These are phyloP conservation scores for Diplodia corticola DNA, from an alignment of 2,329 filamentous ascomycete genomes.

Conservation along the genomic window DNA sequence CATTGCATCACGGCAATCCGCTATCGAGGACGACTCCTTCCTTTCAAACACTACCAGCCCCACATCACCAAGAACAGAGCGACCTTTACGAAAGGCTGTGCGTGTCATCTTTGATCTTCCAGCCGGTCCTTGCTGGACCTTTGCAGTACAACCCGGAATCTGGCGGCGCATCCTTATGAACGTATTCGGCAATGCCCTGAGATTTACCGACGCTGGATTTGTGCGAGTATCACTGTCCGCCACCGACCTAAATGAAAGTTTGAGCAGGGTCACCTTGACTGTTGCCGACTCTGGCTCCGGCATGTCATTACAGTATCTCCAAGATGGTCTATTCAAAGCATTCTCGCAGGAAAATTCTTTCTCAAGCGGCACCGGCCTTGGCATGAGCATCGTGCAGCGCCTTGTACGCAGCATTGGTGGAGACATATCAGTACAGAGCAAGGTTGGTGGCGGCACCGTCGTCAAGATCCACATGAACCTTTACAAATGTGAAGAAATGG, in stretches of 20 bases:
- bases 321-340: slow-evolving; percentile 39
- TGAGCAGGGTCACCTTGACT: slow-evolving; percentile 29
- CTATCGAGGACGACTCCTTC: background rate
- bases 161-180: slow-evolving; percentile 60
- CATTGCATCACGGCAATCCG: background rate
- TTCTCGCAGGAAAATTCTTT: slow-evolving; percentile 44
- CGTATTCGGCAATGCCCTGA: slow-evolving; percentile 62
- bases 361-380: slow-evolving; percentile 40
- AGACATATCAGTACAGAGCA: slow-evolving; percentile 38
- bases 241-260: background rate
- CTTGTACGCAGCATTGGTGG: slow-evolving; percentile 40
- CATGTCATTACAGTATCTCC: slow-evolving; percentile 41
- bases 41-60: background rate
- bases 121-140: slow-evolving; percentile 49
- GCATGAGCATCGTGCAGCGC: slow-evolving; percentile 41
- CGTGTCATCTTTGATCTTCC: slow-evolving; percentile 55
- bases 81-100: background rate
- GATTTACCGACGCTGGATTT: slow-evolving; percentile 51
- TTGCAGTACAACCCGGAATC: slow-evolving; percentile 56
- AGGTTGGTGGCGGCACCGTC: slow-evolving; percentile 34
- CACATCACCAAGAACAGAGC: background rate
- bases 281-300: slow-evolving; percentile 43
- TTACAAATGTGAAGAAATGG: background rate
- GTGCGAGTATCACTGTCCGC: background rate
- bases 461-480: background rate